Percentiles rank a stretch among this genome's conserved stretches.
phyloP scores from a whole-genome alignment of 1,139 yeast genomes.

The Saccharomyces hybrid region DNA sequence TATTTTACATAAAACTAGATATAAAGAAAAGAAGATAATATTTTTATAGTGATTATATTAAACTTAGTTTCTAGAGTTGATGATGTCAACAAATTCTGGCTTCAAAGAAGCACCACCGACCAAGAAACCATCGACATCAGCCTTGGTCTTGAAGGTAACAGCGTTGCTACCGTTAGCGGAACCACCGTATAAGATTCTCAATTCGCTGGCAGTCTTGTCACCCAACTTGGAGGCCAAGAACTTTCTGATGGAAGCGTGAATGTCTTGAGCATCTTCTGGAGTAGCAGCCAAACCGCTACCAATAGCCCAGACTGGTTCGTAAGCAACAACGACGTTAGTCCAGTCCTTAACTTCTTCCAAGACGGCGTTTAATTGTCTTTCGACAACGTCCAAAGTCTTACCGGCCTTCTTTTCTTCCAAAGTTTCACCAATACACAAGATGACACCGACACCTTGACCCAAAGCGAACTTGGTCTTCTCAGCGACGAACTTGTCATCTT shows the following conservation, averaged over 20 bases:
- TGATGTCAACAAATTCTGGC: constrained; percentile 94
- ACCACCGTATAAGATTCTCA: constrained; percentile 97
- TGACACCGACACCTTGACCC: constrained; percentile 80
- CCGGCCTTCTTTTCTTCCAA: constrained; percentile 90
- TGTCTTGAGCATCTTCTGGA: constrained; percentile 93
- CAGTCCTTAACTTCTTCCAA: constrained; percentile 80
- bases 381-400: constrained; percentile 76
- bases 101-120: constrained; percentile 99
- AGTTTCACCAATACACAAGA: constrained; percentile 96
- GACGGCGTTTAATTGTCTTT: constrained; percentile 88
- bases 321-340: constrained; percentile 89
- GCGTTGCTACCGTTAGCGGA: constrained; percentile 97
- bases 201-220: constrained; percentile 62
- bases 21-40: constrained; percentile 4
- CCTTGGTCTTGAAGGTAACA: constrained; percentile 80
- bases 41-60: not conserved
- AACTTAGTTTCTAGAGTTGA: constrained; percentile 77
- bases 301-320: constrained; percentile 99
- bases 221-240: constrained; percentile 76
- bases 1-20: not conserved
- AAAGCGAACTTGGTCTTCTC: constrained; percentile 92
- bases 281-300: constrained; percentile 99
- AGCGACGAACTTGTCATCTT: constrained; percentile 86
- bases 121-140: constrained; percentile 95
- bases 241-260: constrained; percentile 83